A percentile compares a stretch with the other conserved stretches of the same genome.
Conservation (phyloP, 2,329 filamentous ascomycete species). For the Claviceps monticola region DNA sequence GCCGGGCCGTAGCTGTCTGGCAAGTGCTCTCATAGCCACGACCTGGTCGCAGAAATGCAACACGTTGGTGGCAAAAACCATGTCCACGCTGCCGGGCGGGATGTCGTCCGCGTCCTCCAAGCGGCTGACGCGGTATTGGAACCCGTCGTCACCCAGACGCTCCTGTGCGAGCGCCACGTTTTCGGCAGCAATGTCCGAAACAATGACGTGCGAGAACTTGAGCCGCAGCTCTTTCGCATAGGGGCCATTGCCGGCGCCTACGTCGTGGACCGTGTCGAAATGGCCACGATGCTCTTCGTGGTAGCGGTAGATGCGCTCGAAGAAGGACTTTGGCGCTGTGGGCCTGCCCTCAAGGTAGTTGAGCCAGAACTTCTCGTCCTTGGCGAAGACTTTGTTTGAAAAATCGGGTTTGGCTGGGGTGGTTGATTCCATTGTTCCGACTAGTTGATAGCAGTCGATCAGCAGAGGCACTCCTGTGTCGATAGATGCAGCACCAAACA, state of each 20-base stretch:
- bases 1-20: slow-evolving; percentile 7
- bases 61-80: slow-evolving; percentile 9
- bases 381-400: slow-evolving; percentile 1
- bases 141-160: slow-evolving; percentile 7
- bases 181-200: slow-evolving; percentile 11
- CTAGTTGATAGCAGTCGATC: neutral
- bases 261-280: slow-evolving; percentile 11
- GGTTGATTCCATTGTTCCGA: neutral
- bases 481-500: no score
- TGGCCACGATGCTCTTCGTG: slow-evolving; percentile 8
- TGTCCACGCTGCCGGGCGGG: slow-evolving; percentile 5
- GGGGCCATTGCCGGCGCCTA: slow-evolving; percentile 12
- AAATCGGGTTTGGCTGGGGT: neutral
- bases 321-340: slow-evolving; percentile 10
- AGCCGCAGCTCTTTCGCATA: slow-evolving; percentile 8
- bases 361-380: slow-evolving; percentile 12
- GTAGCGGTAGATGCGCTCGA: slow-evolving; percentile 12
- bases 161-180: slow-evolving; percentile 9
- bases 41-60: slow-evolving; percentile 8
- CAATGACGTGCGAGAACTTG: slow-evolving; percentile 11
- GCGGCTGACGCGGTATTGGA: slow-evolving; percentile 8
- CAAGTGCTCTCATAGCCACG: slow-evolving; percentile 7
- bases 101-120: slow-evolving; percentile 10
- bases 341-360: slow-evolving; percentile 12
- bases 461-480: neutral